Evolutionary conservation across 208 protist species (phyloP).

Genomic region (Acanthamoeba healyi): DNA sequence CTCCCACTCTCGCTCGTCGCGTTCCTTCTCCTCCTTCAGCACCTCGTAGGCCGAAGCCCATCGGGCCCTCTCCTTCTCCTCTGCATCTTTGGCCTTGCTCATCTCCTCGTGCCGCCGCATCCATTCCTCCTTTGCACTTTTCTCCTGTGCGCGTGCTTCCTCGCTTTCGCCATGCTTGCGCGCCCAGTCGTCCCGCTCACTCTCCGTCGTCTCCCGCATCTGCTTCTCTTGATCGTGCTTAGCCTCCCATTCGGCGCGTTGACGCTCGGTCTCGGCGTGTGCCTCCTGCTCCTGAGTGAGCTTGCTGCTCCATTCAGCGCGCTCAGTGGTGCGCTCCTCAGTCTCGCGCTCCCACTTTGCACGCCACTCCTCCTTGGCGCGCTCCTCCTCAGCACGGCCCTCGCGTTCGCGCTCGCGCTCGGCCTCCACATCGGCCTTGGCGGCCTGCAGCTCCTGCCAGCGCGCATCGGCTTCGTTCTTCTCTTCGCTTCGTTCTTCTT

Average conservation of each 20-base stretch:
- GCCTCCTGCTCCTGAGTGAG: background rate
- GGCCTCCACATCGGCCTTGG: constrained; percentile 12
- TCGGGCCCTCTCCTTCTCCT: constrained; percentile 4
- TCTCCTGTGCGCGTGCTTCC: background rate
- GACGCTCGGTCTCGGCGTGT: background rate
- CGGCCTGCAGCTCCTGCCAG: background rate
- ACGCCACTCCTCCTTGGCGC: constrained; percentile 22
- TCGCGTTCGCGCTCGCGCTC: background rate
- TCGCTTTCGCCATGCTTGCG: constrained; percentile 21
- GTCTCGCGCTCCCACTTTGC: constrained; percentile 8
- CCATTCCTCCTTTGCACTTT: constrained; percentile 18
- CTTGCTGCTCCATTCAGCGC: background rate
- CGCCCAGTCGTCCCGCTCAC: background rate
- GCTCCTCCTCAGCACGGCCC: background rate
- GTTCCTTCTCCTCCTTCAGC: constrained; percentile 31
- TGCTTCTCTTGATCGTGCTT: background rate
- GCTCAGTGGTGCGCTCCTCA: background rate
- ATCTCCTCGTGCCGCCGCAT: constrained; percentile 7
- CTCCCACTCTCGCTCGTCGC: constrained; percentile 13
- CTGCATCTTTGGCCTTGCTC: background rate
- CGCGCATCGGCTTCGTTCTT: constrained; percentile 1
- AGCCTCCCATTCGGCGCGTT: constrained; percentile 11
- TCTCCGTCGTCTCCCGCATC: background rate
- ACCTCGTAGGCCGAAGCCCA: constrained; percentile 35
- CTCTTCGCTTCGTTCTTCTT: constrained; percentile 56